phyloP scores from a whole-genome alignment of 176 grass and related monocot genomes.

The Secale cereale region DNA sequence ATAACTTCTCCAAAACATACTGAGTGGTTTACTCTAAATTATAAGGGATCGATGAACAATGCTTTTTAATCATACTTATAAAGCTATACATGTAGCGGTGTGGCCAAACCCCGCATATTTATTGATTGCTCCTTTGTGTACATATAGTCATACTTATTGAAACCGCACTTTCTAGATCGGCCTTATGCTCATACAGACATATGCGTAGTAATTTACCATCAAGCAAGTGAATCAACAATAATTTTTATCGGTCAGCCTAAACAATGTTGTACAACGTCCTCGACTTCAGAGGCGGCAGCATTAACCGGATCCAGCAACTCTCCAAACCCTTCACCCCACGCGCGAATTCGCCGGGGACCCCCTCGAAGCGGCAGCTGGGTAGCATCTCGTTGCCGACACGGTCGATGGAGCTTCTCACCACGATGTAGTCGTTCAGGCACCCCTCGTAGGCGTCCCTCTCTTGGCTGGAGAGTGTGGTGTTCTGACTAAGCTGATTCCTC shows the following conservation, averaged over 20 bases:
- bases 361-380: not conserved
- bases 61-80: no score
- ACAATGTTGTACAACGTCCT: not conserved
- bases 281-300: not conserved
- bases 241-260: not conserved
- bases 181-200: not conserved
- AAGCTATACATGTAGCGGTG: no score
- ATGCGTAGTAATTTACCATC: not conserved
- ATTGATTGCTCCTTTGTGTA: no score
- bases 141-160: no score
- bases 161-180: no score
- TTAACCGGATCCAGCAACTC: not conserved
- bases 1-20: no score
- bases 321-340: not conserved
- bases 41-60: no score
- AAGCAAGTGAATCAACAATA: not conserved
- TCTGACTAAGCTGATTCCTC: no score
- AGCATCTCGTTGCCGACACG: not conserved
- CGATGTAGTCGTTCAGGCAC: not conserved
- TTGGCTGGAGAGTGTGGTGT: no score
- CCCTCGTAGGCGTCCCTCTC: not conserved
- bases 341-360: not conserved
- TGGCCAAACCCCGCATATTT: no score
- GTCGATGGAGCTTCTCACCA: not conserved
- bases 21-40: no score